phyloP scores from a whole-genome alignment of 1,284 basidiomycete genomes.

The Trametes versicolor region DNA sequence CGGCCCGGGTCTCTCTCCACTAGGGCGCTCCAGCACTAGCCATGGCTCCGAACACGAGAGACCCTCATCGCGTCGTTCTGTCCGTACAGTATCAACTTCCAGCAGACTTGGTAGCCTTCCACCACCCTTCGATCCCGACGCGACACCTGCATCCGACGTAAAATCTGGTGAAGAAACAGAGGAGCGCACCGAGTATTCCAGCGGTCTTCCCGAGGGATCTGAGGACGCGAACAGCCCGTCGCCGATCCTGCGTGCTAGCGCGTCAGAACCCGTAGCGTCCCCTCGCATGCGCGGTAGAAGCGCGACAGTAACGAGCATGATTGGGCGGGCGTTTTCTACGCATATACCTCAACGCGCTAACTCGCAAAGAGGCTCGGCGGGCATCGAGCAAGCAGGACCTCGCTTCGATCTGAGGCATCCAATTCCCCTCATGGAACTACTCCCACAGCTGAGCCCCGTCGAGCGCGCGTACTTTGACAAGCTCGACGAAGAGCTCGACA shows the following conservation, averaged over 20 bases:
- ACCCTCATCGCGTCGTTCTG: constrained; percentile 3
- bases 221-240: constrained; percentile 1
- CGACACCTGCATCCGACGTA: background rate
- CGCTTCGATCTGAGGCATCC: constrained; percentile 29
- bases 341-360: constrained; percentile 13
- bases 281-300: constrained; percentile 28
- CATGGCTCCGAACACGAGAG: constrained; percentile 12
- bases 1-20: constrained; percentile 20
- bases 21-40: constrained; percentile 17
- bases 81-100: background rate
- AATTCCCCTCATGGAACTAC: constrained; percentile 59
- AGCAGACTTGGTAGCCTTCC: background rate
- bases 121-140: background rate
- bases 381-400: background rate
- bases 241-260: background rate
- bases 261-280: constrained; percentile 1
- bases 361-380: constrained; percentile 24
- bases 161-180: background rate
- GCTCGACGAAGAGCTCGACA: constrained; percentile 80
- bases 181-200: constrained; percentile 2
- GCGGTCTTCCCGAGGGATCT: background rate
- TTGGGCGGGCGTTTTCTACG: constrained; percentile 25
- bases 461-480: constrained; percentile 80
- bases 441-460: constrained; percentile 62
- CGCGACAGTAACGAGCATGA: constrained; percentile 22